Base-by-base conservation (phyloP, 441 rosid genomes). In the Macaranga tanarius region DNA sequence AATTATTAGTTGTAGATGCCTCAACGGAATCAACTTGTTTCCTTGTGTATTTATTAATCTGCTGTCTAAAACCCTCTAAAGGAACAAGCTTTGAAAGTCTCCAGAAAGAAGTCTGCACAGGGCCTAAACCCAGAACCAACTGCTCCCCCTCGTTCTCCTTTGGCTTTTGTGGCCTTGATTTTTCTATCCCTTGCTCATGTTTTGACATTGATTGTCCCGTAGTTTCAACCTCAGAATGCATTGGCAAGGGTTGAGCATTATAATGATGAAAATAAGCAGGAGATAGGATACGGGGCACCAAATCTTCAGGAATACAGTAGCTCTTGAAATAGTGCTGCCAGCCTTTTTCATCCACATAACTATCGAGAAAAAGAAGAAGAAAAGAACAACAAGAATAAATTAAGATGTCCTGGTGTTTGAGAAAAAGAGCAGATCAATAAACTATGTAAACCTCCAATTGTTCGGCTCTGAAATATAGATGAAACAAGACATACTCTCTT, bases 221-320 rank as follows among this genome's bases (percentile, higher is more conserved):
- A 72, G 77, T 80, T 70, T 84, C 89, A 73, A 72, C 42, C 73
- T 85, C 96, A 72, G 82, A 69, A 60, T 82, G 74, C 75, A 74
- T 67, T 70, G 86, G 82, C 38, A 84, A 80, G 76, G 88, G 81
- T 70, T 90, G 97, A 20, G 85, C 89, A 83, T 88, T 95, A 72
- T 92, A 95, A 75, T 90, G 98, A 87, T 92, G 92, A 80, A 95
- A 95, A 84, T 95, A 95, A 71, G 98, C 98, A 67, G 98, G 99
- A 76, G 99, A 95, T 28, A 95, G 77, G 72, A 95, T 85, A 52
- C 98, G 97, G n/a, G 98, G 99, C 76, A 95, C 97, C 75, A 95
- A 77, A 84, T 95, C 98, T 84, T 95, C 98, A 74, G 98, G 98
- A 75, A 95, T 95, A 80, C 99, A 95, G 82, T 90, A 95, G 80